Percentiles rank a stretch among this genome's conserved stretches.
phyloP scores from a whole-genome alignment of 768 basidiomycete species.

The Galerina sulciceps region DNA sequence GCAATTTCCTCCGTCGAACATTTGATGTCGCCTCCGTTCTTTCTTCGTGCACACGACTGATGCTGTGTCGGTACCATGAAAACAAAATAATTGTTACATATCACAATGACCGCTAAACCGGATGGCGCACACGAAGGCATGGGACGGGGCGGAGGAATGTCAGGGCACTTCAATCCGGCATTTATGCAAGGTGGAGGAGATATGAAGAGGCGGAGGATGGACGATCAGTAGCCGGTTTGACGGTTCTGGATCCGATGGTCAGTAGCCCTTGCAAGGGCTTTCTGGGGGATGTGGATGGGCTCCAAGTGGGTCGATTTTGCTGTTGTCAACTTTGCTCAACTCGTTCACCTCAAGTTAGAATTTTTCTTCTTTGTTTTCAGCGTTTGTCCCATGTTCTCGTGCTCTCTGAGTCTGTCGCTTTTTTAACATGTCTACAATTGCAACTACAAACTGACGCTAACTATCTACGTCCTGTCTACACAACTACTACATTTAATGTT shows the following conservation, averaged over 20 bases:
- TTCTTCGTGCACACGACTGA: too few species aligned
- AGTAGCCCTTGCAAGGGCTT: too few species aligned
- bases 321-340: too few species aligned
- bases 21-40: too few species aligned
- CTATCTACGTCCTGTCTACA: too few species aligned
- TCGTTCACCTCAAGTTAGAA: neutral
- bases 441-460: too few species aligned
- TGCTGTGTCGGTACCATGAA: slow-evolving; percentile 3
- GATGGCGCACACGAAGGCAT: slow-evolving; percentile 42
- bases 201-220: slow-evolving; percentile 1
- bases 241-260: too few species aligned
- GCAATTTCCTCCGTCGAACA: neutral
- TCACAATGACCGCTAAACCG: neutral
- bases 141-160: slow-evolving; percentile 48
- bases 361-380: neutral
- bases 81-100: neutral
- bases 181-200: slow-evolving; percentile 52
- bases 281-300: too few species aligned
- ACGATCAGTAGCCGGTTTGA: neutral
- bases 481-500: too few species aligned
- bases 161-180: slow-evolving; percentile 77
- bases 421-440: neutral
- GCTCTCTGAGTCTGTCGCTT: neutral
- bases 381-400: neutral
- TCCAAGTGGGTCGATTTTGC: too few species aligned